Conservation (phyloP, 169 alveolate genomes). For the Plasmodium relictum region DNA sequence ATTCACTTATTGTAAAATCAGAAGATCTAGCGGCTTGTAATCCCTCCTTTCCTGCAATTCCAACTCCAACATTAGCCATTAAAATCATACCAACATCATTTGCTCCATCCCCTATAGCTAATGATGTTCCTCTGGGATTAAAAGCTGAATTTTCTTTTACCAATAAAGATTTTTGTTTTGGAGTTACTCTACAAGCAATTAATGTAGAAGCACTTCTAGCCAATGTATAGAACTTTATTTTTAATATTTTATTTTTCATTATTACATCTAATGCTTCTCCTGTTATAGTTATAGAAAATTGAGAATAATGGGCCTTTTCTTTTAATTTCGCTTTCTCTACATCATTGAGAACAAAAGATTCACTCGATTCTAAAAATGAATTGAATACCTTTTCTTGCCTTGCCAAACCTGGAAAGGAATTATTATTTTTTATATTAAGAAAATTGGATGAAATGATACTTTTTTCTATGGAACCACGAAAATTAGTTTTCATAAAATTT, state of each 20-base stretch:
- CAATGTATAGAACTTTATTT: conserved; percentile 81
- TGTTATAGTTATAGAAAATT: conserved; percentile 85
- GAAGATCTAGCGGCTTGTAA: conserved; percentile 94
- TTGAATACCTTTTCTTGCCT: conserved; percentile 47
- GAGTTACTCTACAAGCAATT: conserved; percentile 98
- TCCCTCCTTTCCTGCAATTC: conserved; percentile 98
- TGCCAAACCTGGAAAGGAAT: conserved; percentile 25
- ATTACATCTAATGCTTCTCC: conserved; percentile 87
- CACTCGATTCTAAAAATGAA: conserved; percentile 57
- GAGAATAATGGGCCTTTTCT: conserved; percentile 67
- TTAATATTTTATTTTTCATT: conserved; percentile 76
- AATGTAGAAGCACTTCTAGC: conserved; percentile 89
- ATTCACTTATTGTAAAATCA: conserved; percentile 92
- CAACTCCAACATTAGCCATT: conserved; percentile 99
- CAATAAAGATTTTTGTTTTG: conserved; percentile 97
- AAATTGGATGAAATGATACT: conserved; percentile 25
- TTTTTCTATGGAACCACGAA: conserved; percentile 25
- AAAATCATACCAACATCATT: conserved; percentile 99
- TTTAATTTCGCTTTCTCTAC: conserved; percentile 16
- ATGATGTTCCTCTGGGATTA: conserved; percentile 85
- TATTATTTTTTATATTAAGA: conserved; percentile 25
- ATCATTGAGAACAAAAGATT: conserved; percentile 33
- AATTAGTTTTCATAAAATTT: conserved; percentile 63
- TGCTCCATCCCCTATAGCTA: conserved; percentile 99
- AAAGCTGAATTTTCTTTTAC: conserved; percentile 93